Percentiles rank a stretch among this genome's conserved stretches.
These are phyloP conservation scores for Malassezia pachydermatis DNA, from an alignment of 1,284 basidiomycete genomes.

Conservation along the genomic window DNA sequence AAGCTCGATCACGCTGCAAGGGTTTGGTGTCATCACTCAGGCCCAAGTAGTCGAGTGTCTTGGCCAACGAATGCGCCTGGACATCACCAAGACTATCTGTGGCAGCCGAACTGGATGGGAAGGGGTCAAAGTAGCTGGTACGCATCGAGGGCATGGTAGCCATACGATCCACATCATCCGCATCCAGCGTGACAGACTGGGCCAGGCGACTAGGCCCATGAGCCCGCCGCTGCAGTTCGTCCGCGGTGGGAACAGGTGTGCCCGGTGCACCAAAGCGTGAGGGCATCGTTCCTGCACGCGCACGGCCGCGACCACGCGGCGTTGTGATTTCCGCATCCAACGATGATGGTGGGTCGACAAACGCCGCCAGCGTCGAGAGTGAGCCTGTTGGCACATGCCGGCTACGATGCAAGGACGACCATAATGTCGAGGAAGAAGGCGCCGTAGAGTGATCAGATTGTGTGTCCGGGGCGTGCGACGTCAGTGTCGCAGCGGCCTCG, in stretches of 20 bases:
- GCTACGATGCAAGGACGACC: too few species aligned
- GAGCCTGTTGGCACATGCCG: neutral
- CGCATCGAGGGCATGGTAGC: too few species aligned
- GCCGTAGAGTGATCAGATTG: too few species aligned
- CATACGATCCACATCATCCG: too few species aligned
- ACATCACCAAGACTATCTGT: neutral
- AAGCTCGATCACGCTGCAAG: conserved; percentile 4
- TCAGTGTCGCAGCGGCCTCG: too few species aligned
- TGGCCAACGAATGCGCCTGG: neutral
- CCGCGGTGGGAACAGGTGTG: neutral
- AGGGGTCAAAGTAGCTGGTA: too few species aligned
- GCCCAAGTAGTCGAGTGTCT: conserved; percentile 38
- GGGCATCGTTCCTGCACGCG: conserved; percentile 12
- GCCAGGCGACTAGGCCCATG: neutral
- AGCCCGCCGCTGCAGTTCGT: neutral
- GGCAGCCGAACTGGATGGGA: too few species aligned
- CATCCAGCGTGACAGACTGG: too few species aligned
- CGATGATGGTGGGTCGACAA: neutral
- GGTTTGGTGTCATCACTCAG: conserved; percentile 15
- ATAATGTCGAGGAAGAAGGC: too few species aligned
- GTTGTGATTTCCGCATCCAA: neutral
- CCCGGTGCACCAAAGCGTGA: conserved; percentile 10
- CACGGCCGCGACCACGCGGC: conserved; percentile 8
- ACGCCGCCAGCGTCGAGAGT: neutral
- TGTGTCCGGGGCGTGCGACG: too few species aligned